Conservation (phyloP, 164 flowering plant genomes). For the Sedum album region DNA sequence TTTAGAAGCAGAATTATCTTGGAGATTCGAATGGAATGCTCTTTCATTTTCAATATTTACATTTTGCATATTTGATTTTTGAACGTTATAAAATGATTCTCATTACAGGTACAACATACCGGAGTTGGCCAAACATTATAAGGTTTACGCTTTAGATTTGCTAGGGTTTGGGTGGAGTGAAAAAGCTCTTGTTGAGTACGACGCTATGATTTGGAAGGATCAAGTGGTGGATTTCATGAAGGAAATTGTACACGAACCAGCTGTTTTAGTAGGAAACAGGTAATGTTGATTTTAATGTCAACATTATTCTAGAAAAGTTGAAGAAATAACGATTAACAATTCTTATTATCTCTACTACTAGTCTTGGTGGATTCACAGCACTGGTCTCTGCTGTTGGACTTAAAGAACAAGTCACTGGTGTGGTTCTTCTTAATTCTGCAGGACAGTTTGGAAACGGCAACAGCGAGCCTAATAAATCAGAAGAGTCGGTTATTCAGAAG, state of each 20-base stretch:
- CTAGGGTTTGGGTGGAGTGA: slow-evolving; percentile 99
- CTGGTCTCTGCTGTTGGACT: slow-evolving; percentile 62
- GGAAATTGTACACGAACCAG: slow-evolving; percentile 81
- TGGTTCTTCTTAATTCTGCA: slow-evolving; percentile 77
- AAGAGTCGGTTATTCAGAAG: slow-evolving; percentile 46
- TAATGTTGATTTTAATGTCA: slow-evolving; percentile 10
- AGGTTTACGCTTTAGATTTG: slow-evolving; percentile 91
- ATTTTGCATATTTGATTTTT: neutral
- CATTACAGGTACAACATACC: slow-evolving; percentile 81
- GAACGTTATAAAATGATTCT: neutral
- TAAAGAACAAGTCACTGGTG: slow-evolving; percentile 66
- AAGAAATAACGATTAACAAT: too few species aligned
- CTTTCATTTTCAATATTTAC: neutral
- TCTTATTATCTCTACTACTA: slow-evolving; percentile 27
- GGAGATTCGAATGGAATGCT: neutral
- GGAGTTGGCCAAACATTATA: slow-evolving; percentile 73
- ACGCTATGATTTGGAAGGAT: slow-evolving; percentile 90
- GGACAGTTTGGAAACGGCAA: slow-evolving; percentile 80
- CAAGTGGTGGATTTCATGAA: slow-evolving; percentile 84
- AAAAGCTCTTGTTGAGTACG: slow-evolving; percentile 82
- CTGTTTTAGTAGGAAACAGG: slow-evolving; percentile 95
- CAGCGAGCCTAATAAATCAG: slow-evolving; percentile 16
- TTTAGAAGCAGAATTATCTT: too few species aligned
- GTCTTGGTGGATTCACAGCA: slow-evolving; percentile 97
- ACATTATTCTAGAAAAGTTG: too few species aligned